Base-by-base conservation (phyloP, 805 yeast genomes). In the Tetrapisispora nanseiensis region DNA sequence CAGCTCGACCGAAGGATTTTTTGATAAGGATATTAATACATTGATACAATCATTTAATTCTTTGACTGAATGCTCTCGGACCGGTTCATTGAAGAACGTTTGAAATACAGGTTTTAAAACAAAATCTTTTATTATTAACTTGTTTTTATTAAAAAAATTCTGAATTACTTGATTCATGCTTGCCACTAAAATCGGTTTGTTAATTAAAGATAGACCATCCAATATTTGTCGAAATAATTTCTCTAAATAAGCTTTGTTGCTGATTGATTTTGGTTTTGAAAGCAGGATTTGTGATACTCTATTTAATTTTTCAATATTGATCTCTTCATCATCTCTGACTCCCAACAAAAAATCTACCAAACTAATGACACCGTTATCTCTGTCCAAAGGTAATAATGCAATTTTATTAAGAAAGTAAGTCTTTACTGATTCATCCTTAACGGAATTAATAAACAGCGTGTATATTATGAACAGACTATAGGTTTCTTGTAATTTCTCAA, bases 301-400 rank as follows among this genome's bases (percentile, higher is more conserved):
- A 22, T 76, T 77, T 37, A 85, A 68, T 49, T 78, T 82, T 26
- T 75, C 77, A n/a, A 78, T 61, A 47, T 78, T 79, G 12, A 86
- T 49, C 28, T 55, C 50, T 43, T 82, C 90, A 41, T 71, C 69
- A 33, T 86, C 94, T 43, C 95, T 67, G 21, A 84, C 66, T 0
- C 95, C 95, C 12, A 83, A 66, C 0, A 84, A 69, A 47, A 84
- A 77, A 59, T 90, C 97, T 23, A 87, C 69, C 39, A 90, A 61
- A 2, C 87, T 71, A 23, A 74, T 62, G 2, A 92, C 76, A 0
- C 97, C 97, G 1, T 71, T 59, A 1, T 70, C 60, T 20, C 94
- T 70, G 33, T 69, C 59, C 18, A 75, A 56, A 1, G 83, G 82
- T 22, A 86, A 60, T 3, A 57, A 46, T 0, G 81, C 72, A 3